Conservation (phyloP, 345 rosid species). For the Clausena lansium region DNA sequence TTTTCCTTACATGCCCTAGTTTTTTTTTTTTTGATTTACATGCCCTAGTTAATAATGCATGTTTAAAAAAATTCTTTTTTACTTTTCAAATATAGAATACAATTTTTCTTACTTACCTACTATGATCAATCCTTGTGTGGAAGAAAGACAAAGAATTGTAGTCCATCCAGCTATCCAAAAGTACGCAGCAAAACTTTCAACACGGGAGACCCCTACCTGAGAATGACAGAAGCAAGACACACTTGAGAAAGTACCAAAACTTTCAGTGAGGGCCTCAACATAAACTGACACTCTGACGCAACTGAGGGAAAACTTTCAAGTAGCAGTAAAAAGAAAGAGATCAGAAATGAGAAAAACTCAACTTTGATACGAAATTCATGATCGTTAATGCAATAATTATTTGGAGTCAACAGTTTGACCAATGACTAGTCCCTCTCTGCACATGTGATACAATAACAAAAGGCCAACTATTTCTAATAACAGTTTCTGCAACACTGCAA, state of each 20-base stretch:
- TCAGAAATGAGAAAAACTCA: background rate
- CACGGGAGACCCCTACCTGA: conserved; percentile 16
- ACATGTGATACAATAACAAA: conserved; percentile 13
- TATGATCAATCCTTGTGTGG: background rate
- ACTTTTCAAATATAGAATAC: no score
- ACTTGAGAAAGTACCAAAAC: conserved; percentile 13
- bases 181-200: background rate
- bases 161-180: background rate
- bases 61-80: no score
- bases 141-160: background rate
- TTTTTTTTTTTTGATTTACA: no score
- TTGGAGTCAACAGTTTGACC: conserved; percentile 29
- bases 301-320: background rate
- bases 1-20: no score
- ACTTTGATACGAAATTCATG: background rate
- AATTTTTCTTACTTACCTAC: background rate
- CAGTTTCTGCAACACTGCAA: conserved; percentile 25
- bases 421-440: conserved; percentile 23
- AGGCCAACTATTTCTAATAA: conserved; percentile 14
- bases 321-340: background rate
- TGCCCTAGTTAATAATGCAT: no score
- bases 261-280: conserved; percentile 19
- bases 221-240: conserved; percentile 19
- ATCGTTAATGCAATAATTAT: conserved; percentile 1
- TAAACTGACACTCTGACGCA: conserved; percentile 7